phyloP scores from a whole-genome alignment of 805 yeast genomes.

The Wickerhamomyces mucosus region DNA sequence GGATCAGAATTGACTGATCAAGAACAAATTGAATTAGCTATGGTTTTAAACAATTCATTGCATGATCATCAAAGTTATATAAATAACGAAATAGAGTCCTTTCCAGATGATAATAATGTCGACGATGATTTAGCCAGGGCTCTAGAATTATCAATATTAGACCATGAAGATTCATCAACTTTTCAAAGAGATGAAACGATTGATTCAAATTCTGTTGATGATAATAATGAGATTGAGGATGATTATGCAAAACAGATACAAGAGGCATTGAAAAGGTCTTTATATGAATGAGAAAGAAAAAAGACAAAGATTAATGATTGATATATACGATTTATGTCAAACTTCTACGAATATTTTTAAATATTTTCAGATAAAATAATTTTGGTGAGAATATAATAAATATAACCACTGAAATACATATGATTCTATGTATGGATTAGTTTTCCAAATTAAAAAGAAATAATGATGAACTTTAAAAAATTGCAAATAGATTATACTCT shows the following conservation, averaged over 20 bases:
- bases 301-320: too few species aligned
- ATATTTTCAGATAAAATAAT: too few species aligned
- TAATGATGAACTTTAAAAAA: too few species aligned
- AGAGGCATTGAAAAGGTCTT: conserved; percentile 18
- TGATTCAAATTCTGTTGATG: not conserved
- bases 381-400: not conserved
- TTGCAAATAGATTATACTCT: too few species aligned
- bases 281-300: conserved; percentile 12
- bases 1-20: conserved; percentile 12
- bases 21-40: conserved; percentile 19
- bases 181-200: not conserved
- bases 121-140: conserved; percentile 7
- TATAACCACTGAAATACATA: too few species aligned
- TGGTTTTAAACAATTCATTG: conserved; percentile 16
- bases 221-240: conserved; percentile 7
- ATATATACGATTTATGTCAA: too few species aligned
- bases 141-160: conserved; percentile 7
- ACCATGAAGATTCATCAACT: conserved; percentile 1
- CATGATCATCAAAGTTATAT: conserved; percentile 5
- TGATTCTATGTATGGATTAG: too few species aligned
- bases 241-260: conserved; percentile 12
- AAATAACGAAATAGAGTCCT: too few species aligned
- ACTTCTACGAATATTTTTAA: too few species aligned
- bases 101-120: too few species aligned
- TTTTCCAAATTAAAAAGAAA: too few species aligned